Evolutionary conservation across 805 yeast species (phyloP).

Genomic region (Yamadazyma takamatsuzukensis): DNA sequence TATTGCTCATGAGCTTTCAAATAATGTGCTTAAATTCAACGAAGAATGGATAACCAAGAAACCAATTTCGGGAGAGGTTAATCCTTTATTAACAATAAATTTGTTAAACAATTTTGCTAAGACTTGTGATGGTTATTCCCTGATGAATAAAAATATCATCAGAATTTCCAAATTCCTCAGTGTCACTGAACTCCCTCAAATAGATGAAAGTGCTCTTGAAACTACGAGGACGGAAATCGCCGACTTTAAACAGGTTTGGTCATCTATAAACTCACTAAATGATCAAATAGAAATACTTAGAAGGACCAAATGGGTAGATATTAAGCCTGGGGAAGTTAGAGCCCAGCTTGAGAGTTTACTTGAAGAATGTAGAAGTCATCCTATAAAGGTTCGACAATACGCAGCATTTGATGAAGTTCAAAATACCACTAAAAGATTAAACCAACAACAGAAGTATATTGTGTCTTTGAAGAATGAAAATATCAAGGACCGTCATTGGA

Average conservation of each 20-base stretch:
- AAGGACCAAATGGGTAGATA: slow-evolving; percentile 44
- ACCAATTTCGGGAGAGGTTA: slow-evolving; percentile 41
- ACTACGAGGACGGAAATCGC: slow-evolving; percentile 44
- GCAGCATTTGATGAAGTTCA: slow-evolving; percentile 64
- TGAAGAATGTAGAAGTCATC: slow-evolving; percentile 46
- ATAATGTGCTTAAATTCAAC: slow-evolving; percentile 23
- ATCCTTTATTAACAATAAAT: slow-evolving; percentile 43
- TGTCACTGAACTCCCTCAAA: slow-evolving; percentile 5
- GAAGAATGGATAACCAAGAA: slow-evolving; percentile 48
- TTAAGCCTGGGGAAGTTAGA: slow-evolving; percentile 44
- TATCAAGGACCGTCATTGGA: slow-evolving; percentile 69
- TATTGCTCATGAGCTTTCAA: slow-evolving; percentile 36
- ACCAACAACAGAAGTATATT: slow-evolving; percentile 37
- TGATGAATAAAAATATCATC: slow-evolving; percentile 4
- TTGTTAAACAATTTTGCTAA: slow-evolving; percentile 25
- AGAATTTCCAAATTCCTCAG: slow-evolving; percentile 4
- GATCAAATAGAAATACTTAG: slow-evolving; percentile 42
- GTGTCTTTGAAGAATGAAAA: slow-evolving; percentile 51
- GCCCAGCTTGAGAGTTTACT: slow-evolving; percentile 49
- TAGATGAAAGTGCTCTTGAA: slow-evolving; percentile 19
- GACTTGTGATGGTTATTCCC: slow-evolving; percentile 8
- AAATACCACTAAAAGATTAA: slow-evolving; percentile 34
- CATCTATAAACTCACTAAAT: slow-evolving; percentile 51
- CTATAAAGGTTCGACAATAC: slow-evolving; percentile 60
- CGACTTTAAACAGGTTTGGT: slow-evolving; percentile 64